Percentiles rank a stretch among this genome's conserved stretches.
Conservation (phyloP, 257 asterid genomes). For the Primulina huaijiensis region DNA sequence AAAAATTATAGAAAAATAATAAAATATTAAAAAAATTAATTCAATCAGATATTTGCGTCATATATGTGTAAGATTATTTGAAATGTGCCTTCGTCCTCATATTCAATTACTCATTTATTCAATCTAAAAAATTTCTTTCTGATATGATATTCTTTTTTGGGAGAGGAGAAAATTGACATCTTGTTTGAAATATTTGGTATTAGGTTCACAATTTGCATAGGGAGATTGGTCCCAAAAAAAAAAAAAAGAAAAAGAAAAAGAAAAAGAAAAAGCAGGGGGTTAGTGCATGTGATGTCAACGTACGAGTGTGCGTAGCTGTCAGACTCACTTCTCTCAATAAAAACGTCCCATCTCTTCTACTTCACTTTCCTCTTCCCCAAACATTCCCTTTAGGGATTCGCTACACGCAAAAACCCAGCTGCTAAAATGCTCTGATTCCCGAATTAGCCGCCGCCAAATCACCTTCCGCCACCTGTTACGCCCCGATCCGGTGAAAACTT, state of each 20-base stretch:
- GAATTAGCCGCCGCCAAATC: not conserved
- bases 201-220: too few species aligned
- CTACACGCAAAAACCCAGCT: not conserved
- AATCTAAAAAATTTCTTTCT: too few species aligned
- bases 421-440: not conserved
- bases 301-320: not conserved
- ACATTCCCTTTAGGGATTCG: not conserved
- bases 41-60: too few species aligned
- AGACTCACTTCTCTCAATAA: not conserved
- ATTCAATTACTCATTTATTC: too few species aligned
- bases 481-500: not conserved
- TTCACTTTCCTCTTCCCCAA: slow-evolving; percentile 1
- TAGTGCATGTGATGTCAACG: slow-evolving; percentile 1
- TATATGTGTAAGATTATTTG: too few species aligned
- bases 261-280: not conserved
- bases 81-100: too few species aligned
- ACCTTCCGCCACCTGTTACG: not conserved
- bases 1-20: too few species aligned
- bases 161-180: too few species aligned
- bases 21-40: too few species aligned
- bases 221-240: not conserved
- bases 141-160: too few species aligned
- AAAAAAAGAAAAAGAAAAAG: too few species aligned
- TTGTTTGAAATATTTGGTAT: not conserved
- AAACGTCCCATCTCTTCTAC: not conserved